These are phyloP conservation scores for Herpotrichia juniperi DNA, from an alignment of 2,329 filamentous ascomycete genomes.

Conservation along the genomic window DNA sequence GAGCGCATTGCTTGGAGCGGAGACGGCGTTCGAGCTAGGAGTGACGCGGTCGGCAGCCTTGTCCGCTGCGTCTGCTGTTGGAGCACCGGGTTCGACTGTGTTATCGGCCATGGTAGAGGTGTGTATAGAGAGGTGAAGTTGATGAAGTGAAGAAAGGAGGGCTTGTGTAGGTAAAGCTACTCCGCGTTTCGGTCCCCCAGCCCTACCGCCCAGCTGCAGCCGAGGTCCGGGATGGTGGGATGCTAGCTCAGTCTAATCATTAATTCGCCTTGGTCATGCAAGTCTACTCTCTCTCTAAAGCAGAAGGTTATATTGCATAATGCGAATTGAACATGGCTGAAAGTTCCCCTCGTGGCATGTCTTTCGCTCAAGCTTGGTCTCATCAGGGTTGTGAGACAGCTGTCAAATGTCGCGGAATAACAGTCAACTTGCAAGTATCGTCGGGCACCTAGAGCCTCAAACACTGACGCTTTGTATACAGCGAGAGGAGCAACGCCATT, in stretches of 20 bases:
- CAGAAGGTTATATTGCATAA: too few relatives aligned
- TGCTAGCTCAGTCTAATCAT: constrained; percentile 7
- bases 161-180: constrained; percentile 5
- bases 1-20: constrained; percentile 32
- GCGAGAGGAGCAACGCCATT: too few relatives aligned
- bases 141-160: not conserved
- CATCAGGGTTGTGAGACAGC: too few relatives aligned
- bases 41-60: constrained; percentile 26
- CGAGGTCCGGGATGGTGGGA: constrained; percentile 5
- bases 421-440: too few relatives aligned
- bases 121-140: not conserved
- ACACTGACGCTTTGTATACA: too few relatives aligned
- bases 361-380: too few relatives aligned
- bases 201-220: constrained; percentile 1
- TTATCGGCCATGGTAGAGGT: constrained; percentile 5
- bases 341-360: too few relatives aligned
- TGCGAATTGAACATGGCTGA: too few relatives aligned
- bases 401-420: too few relatives aligned
- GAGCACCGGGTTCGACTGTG: constrained; percentile 38
- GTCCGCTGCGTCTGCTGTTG: constrained; percentile 37
- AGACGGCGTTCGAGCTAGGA: constrained; percentile 35
- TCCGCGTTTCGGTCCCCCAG: constrained; percentile 5
- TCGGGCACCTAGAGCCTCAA: too few relatives aligned
- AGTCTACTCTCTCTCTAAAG: too few relatives aligned
- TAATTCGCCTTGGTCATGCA: too few relatives aligned